Base-by-base conservation (phyloP, 371 early-diverging fungal genomes). In the Apophysomyces trapeziformis region DNA sequence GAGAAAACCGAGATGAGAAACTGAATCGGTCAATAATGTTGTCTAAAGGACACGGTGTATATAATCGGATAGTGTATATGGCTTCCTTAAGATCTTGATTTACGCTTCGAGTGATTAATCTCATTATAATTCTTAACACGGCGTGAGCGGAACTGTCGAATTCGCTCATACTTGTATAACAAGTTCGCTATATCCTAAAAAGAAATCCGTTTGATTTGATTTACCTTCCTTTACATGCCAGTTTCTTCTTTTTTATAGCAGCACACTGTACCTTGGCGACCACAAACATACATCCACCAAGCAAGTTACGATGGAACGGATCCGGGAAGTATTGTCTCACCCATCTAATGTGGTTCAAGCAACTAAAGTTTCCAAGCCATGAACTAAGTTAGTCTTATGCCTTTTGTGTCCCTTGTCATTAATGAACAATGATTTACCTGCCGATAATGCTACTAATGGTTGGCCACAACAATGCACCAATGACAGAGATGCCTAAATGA, bases 251-350 rank as follows among this genome's bases (percentile, higher is more conserved):
- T 12, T 8, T 9, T 18, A 21, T 16, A 14, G 32, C 5, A 21
- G 5, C 26, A 44, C 18, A 18, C 37, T 58, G 32, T 72, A 76
- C 87, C 74, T 87, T 89, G 26, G 74, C 69, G 0, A 89, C 74
- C 1, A 89, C 78, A 74, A 87, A 87, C 8, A 89, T 45, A 64
- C 88, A 87, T 0, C 88, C 89, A 44, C 89, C 87, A 3, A 87
- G 57, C 5, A 86, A 60, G 65, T 83, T 87, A 35, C 89, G 75
- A 56, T 87, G 85, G 63, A 87, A 86, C 37, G 83, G 79, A 16
- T 85, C 84, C 0, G 86, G 87, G 61, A 89, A 78, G 26, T 80
- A 66, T 8, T 77, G 73, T 63, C 77, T 65, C 7, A 87, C 66
- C 63, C 77, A 79, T 38, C 81, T 68, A 50, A 84, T 72, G 41